Conservation (phyloP, 108 stramenopile genomes). For the Cyclotella choctawhatcheeana region DNA sequence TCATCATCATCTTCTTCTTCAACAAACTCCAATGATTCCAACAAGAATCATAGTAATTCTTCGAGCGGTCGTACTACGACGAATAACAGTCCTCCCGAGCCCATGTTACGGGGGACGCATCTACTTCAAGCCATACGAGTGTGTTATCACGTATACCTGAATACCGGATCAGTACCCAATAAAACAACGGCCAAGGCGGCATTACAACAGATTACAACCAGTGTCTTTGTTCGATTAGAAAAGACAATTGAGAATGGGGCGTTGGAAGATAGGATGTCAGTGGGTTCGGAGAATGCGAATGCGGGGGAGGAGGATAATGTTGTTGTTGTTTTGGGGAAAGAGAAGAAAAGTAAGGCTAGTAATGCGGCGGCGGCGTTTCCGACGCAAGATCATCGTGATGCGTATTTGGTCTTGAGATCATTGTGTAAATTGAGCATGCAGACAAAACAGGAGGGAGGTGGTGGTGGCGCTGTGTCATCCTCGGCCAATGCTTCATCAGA, state of each 20-base stretch:
- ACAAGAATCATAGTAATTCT: neutral
- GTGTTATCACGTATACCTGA: slow-evolving; percentile 92
- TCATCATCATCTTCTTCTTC: no score
- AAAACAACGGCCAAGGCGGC: slow-evolving; percentile 96
- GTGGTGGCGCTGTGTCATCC: neutral
- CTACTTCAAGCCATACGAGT: slow-evolving; percentile 92
- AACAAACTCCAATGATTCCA: no score
- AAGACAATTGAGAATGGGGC: slow-evolving; percentile 24
- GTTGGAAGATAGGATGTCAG: slow-evolving; percentile 29
- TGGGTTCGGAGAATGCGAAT: neutral
- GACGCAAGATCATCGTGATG: slow-evolving; percentile 92
- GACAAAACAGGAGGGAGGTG: slow-evolving; percentile 20
- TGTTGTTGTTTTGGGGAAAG: slow-evolving; percentile 31
- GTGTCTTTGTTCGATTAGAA: slow-evolving; percentile 91
- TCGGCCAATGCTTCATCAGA: slow-evolving; percentile 12
- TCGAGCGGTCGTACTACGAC: neutral
- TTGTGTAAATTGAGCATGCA: slow-evolving; percentile 96
- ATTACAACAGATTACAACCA: slow-evolving; percentile 91
- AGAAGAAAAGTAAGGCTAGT: no score
- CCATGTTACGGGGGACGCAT: slow-evolving; percentile 84
- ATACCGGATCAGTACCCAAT: slow-evolving; percentile 83
- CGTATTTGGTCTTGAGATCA: slow-evolving; percentile 93
- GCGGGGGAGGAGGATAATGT: neutral
- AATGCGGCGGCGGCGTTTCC: slow-evolving; percentile 70
- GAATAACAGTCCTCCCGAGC: slow-evolving; percentile 6